Evolutionary conservation across 768 basidiomycete genomes (phyloP).

Genomic region (Grammothele lineata): DNA sequence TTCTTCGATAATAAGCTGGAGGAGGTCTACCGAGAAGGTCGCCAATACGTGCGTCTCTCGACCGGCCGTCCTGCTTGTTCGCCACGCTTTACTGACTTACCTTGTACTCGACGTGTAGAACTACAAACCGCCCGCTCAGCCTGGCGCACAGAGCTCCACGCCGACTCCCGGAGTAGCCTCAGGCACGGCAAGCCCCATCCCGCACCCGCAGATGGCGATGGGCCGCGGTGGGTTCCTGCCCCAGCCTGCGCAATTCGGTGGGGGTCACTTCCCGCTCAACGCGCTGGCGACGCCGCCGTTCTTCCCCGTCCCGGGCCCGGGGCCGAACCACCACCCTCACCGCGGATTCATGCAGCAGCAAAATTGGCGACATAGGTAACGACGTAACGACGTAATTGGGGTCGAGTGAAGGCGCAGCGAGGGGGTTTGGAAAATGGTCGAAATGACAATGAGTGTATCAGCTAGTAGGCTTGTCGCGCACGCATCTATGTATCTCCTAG

Average conservation of each 20-base stretch:
- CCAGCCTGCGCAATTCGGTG: slow-evolving; percentile 2
- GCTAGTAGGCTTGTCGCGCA: background rate
- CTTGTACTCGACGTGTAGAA: slow-evolving; percentile 5
- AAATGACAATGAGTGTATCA: too few relatives aligned
- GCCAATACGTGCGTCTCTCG: slow-evolving; percentile 53
- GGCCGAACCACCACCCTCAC: slow-evolving; percentile 1
- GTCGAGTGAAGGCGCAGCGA: too few relatives aligned
- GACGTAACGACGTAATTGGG: too few relatives aligned
- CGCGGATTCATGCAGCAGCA: slow-evolving; percentile 5
- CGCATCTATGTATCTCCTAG: slow-evolving; percentile 4
- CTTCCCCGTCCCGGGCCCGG: slow-evolving; percentile 3
- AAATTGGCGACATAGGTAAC: slow-evolving; percentile 7
- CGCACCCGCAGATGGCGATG: slow-evolving; percentile 7
- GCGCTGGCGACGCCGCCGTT: slow-evolving; percentile 12
- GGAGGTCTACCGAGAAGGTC: slow-evolving; percentile 74
- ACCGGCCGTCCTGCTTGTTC: background rate
- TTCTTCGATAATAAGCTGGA: slow-evolving; percentile 87
- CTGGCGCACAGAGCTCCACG: background rate
- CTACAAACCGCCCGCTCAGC: slow-evolving; percentile 15
- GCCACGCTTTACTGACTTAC: background rate
- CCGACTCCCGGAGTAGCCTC: slow-evolving; percentile 2
- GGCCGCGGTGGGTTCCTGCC: slow-evolving; percentile 9
- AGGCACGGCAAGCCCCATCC: slow-evolving; percentile 2
- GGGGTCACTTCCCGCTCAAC: slow-evolving; percentile 8
- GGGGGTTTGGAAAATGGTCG: too few relatives aligned